Conservation (phyloP, 2,329 filamentous ascomycete species). For the Microsporum canis region DNA sequence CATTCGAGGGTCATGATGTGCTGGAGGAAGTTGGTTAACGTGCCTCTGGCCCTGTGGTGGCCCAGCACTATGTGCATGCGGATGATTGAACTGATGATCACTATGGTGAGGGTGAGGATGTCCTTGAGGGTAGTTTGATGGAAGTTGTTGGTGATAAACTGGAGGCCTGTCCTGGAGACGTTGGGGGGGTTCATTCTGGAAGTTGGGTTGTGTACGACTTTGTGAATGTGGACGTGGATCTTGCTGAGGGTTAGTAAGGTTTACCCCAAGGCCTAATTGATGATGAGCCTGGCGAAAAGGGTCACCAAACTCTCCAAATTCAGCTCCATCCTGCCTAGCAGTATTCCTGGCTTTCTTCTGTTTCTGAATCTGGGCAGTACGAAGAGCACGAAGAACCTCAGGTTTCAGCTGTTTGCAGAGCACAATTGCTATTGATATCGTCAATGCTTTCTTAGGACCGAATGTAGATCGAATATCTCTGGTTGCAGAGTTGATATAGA, state of each 20-base stretch:
- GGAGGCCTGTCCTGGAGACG: neutral
- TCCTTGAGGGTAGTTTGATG: neutral
- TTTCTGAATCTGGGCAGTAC: neutral
- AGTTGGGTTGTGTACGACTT: neutral
- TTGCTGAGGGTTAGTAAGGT: neutral
- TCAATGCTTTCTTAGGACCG: neutral
- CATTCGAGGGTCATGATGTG: neutral
- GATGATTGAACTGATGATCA: neutral
- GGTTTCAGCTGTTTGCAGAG: constrained; percentile 1
- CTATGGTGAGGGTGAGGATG: constrained; percentile 1
- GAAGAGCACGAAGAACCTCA: neutral
- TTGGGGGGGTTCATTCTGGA: neutral
- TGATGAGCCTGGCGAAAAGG: neutral
- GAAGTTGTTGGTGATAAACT: neutral
- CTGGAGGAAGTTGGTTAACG: neutral
- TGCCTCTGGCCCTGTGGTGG: constrained; percentile 5
- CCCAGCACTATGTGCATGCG: neutral
- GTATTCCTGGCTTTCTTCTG: neutral
- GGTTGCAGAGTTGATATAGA: constrained; percentile 24
- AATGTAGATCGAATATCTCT: constrained; percentile 15
- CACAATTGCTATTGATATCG: neutral
- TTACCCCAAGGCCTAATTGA: neutral
- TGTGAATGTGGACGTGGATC: neutral
- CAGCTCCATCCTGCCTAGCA: neutral
- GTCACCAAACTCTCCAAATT: neutral